Base-by-base conservation (phyloP, 306 rosid species). In the Corylus avellana region DNA sequence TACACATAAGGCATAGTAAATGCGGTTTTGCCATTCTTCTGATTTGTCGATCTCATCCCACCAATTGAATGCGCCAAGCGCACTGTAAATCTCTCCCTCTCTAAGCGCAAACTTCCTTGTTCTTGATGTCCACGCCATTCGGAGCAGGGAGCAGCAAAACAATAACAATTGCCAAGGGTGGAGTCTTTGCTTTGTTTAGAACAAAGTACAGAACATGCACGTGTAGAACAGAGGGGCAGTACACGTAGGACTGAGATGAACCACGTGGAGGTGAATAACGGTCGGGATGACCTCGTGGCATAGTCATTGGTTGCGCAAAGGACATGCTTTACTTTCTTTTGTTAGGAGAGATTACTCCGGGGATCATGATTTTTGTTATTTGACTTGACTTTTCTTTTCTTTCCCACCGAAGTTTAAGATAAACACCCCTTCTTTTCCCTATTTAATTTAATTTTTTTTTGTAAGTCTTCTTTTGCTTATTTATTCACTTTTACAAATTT, bases 1-100 rank as follows among this genome's bases (percentile, higher is more conserved):
- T 12, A 73, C 89, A 50, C 86, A 86, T 0, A 90, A 74, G 37
- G 85, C 59, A 79, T 44, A 77, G 81, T 87, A 90, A 82, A 83
- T 66, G 72, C 81, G 71, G 42, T 58, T 75, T 55, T 85, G 84
- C 86, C 82, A 81, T 75, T 83, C 77, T 69, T 85, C 61, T 0
- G 83, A 84, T 17, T 76, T 79, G 58, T 75, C 77, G 50, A 83
- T 80, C 55, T 81, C 57, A 37, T 83, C 81, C 94, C 91, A 81
- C 80, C 80, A 76, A 0, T 77, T 66, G 14, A 56, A 37, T 54
- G 73, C 56, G 75, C 72, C 83, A 54, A 73, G 72, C 78, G 17
- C 48, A 39, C 20, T 54, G 27, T 59, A 27, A 59, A 14, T 12
- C 37, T 18, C 75, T 76, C 61, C 89, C 72, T 73, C 85, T 61